phyloP scores from a whole-genome alignment of 2,329 filamentous ascomycete genomes.

The Fusarium protoensiforme region DNA sequence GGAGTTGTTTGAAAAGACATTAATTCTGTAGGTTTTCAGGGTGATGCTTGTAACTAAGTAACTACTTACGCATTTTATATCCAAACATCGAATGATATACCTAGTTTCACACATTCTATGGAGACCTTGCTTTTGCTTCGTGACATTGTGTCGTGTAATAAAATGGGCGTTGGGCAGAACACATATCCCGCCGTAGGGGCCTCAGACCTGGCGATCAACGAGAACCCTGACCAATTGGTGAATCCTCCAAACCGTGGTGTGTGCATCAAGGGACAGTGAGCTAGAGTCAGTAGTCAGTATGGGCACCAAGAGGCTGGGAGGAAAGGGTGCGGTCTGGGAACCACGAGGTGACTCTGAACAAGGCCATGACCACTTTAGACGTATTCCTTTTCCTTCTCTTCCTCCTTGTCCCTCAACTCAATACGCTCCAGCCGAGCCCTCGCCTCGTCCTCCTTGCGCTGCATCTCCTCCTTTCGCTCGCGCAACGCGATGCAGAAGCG shows the following conservation, averaged over 20 bases:
- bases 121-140: background rate
- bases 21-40: background rate
- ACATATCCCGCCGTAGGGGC: background rate
- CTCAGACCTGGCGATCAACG: background rate
- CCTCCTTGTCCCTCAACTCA: conserved; percentile 34
- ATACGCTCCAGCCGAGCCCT: conserved; percentile 44
- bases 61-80: conserved; percentile 9
- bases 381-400: conserved; percentile 21
- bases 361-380: background rate
- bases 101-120: background rate
- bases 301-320: conserved; percentile 1
- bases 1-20: background rate
- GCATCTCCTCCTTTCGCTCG: conserved; percentile 60
- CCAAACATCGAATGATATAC: background rate
- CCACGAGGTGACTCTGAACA: background rate
- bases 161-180: background rate
- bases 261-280: background rate
- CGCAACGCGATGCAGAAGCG: conserved; percentile 71
- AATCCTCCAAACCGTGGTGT: background rate
- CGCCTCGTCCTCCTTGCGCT: conserved; percentile 51
- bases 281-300: conserved; percentile 17
- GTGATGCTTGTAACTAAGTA: background rate
- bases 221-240: background rate
- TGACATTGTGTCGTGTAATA: background rate
- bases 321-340: background rate